A percentile compares a stretch with the other conserved stretches of the same genome.
Evolutionary conservation across 2,329 filamentous ascomycete genomes (phyloP).

Genomic region (Harringtonia aguacate): DNA sequence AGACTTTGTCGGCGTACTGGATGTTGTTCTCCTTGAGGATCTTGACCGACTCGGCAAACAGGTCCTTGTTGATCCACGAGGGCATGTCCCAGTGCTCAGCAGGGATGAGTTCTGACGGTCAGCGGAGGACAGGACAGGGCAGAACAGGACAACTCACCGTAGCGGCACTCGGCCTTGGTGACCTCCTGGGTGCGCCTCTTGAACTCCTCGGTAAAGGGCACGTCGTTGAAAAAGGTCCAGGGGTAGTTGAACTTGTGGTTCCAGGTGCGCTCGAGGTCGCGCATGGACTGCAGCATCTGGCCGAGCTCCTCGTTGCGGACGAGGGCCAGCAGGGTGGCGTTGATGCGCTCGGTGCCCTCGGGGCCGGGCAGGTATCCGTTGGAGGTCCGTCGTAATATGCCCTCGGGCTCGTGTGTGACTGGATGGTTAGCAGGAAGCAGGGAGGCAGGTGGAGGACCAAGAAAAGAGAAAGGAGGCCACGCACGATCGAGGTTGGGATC

Average conservation of each 20-base stretch:
- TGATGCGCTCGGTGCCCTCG: constrained; percentile 70
- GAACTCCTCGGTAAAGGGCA: constrained; percentile 87
- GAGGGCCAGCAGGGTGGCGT: constrained; percentile 82
- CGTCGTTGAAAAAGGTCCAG: constrained; percentile 98
- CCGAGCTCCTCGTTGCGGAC: constrained; percentile 85
- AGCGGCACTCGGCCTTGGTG: constrained; percentile 81
- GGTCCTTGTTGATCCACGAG: constrained; percentile 80
- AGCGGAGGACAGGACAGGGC: neutral
- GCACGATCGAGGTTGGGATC: constrained; percentile 84
- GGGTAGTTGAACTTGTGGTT: constrained; percentile 99
- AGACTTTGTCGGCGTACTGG: constrained; percentile 80
- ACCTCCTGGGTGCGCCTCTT: constrained; percentile 68
- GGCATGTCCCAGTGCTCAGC: constrained; percentile 90
- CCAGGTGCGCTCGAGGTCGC: constrained; percentile 87
- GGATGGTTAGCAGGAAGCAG: constrained; percentile 4
- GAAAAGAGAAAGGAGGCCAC: constrained; percentile 19
- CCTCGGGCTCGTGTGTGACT: constrained; percentile 80
- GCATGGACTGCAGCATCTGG: constrained; percentile 80
- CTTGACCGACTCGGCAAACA: constrained; percentile 76
- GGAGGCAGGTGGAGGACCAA: neutral
- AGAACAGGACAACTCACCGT: constrained; percentile 43
- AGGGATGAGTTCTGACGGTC: constrained; percentile 65
- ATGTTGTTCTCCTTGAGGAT: constrained; percentile 75
- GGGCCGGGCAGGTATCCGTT: constrained; percentile 70
- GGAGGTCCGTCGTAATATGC: constrained; percentile 60